phyloP scores from a whole-genome alignment of 2,329 filamentous ascomycete genomes.

The Geosmithia morbida region DNA sequence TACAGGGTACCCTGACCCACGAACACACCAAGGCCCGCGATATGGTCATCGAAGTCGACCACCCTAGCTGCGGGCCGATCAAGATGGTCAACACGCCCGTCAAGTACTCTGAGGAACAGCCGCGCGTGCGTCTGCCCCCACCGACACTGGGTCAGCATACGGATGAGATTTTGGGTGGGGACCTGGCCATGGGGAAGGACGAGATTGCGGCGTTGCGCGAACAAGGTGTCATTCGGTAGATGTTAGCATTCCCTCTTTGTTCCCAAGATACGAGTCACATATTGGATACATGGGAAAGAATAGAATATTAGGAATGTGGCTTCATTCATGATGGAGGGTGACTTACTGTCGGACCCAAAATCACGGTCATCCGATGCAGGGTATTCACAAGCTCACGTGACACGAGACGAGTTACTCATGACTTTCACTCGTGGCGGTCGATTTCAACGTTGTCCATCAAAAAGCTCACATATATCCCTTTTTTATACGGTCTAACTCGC shows the following conservation, averaged over 20 bases:
- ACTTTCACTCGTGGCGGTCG: too few relatives aligned
- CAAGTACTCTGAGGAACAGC: slow-evolving; percentile 77
- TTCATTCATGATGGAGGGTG: too few relatives aligned
- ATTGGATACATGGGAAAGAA: neutral
- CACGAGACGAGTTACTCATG: too few relatives aligned
- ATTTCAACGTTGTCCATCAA: too few relatives aligned
- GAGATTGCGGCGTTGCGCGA: slow-evolving; percentile 49
- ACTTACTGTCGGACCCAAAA: too few relatives aligned
- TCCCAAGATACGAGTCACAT: neutral
- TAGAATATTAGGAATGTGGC: too few relatives aligned
- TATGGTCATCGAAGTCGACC: slow-evolving; percentile 84
- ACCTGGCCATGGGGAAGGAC: slow-evolving; percentile 43
- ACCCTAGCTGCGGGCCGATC: slow-evolving; percentile 69
- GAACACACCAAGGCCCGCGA: slow-evolving; percentile 70
- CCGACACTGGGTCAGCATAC: slow-evolving; percentile 83
- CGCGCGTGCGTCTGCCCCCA: slow-evolving; percentile 62
- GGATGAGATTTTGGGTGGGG: slow-evolving; percentile 52
- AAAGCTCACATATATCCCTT: too few relatives aligned
- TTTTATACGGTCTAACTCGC: too few relatives aligned
- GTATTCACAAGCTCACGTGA: too few relatives aligned
- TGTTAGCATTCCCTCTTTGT: neutral
- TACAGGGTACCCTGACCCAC: slow-evolving; percentile 71
- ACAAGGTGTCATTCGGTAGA: slow-evolving; percentile 49
- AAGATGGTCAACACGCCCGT: slow-evolving; percentile 89
- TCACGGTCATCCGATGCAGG: too few relatives aligned